Base-by-base conservation (phyloP, 176 grass and related monocot genomes). In the Puya raimondii region DNA sequence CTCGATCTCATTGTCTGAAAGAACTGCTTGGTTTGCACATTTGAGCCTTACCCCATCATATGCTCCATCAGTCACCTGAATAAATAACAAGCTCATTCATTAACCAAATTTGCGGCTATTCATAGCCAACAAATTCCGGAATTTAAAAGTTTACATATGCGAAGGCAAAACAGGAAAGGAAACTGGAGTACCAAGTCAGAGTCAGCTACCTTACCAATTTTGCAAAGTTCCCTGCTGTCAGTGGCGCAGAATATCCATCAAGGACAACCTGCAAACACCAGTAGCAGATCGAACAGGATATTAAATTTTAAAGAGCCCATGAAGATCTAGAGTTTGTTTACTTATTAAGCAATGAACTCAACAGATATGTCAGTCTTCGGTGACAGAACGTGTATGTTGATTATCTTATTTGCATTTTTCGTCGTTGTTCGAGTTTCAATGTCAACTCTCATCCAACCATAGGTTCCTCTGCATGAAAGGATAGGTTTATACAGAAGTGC, bases 181-280 rank as follows among this genome's bases (percentile, higher is more conserved):
- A 89, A 82, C 59, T 78, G 74, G 53, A 69, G 73, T 63, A 69
- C 58, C 5, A 51, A 73, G 25, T 69, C 25, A 51, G 23, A 78
- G 51, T 80, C 18, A 86, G 72, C 68, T 81, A 90, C 86, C 86
- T 88, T 97, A 97, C 93, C 93, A 97, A 70, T 97, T 97, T 97
- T 1, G 66, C 89, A 79, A 92, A 85, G 74, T 92, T 92, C 47
- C 93, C 93, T 64, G 93, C 69, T 48, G 93, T 97, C 53, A 90
- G 23, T 73, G 93, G 93, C 15, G 93, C 81, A 77, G 89, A 97
- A 80, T 83, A 97, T 58, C 93, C 93, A 82, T 97, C 93, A 81
- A 97, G 50, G 47, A 90, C 68, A 14, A 97, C 79, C 93, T 97
- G 69, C 54, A 79, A 75, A 66, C 3, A 57, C 53, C 15, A 17